phyloP scores from a whole-genome alignment of 208 protist species.

The Crithidia expoeki region DNA sequence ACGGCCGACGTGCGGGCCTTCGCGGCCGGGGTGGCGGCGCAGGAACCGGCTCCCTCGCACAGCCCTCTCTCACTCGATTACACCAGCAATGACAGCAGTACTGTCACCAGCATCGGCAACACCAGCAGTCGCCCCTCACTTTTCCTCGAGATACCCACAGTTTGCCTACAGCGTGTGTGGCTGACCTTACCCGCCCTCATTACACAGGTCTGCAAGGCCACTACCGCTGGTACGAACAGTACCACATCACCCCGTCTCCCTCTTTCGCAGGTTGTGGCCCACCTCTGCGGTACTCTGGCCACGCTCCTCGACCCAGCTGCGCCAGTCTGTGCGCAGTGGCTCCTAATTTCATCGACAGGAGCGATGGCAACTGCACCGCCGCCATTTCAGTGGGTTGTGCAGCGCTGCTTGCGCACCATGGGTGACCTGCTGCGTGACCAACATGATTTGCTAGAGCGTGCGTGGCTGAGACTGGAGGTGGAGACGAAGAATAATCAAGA shows the following conservation, averaged over 20 bases:
- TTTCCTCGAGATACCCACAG: neutral
- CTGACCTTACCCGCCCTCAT: slow-evolving; percentile 41
- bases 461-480: slow-evolving; percentile 24
- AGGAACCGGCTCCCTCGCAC: neutral
- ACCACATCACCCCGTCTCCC: slow-evolving; percentile 8
- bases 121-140: neutral
- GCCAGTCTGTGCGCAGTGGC: slow-evolving; percentile 22
- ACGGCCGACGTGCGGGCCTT: slow-evolving; percentile 47
- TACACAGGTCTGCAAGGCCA: slow-evolving; percentile 25
- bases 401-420: slow-evolving; percentile 29
- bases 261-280: slow-evolving; percentile 12
- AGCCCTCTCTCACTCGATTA: neutral
- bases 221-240: neutral
- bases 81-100: neutral
- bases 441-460: slow-evolving; percentile 15
- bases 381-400: slow-evolving; percentile 40
- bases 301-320: slow-evolving; percentile 10
- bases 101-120: neutral
- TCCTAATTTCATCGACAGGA: slow-evolving; percentile 21
- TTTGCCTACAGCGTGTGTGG: slow-evolving; percentile 50
- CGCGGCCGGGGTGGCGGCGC: slow-evolving; percentile 15
- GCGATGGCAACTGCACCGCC: slow-evolving; percentile 31
- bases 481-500: too few species aligned
- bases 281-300: slow-evolving; percentile 15
- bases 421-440: slow-evolving; percentile 22